These are phyloP conservation scores for Pleurotus djamor DNA, from an alignment of 768 basidiomycete species.

Conservation along the genomic window DNA sequence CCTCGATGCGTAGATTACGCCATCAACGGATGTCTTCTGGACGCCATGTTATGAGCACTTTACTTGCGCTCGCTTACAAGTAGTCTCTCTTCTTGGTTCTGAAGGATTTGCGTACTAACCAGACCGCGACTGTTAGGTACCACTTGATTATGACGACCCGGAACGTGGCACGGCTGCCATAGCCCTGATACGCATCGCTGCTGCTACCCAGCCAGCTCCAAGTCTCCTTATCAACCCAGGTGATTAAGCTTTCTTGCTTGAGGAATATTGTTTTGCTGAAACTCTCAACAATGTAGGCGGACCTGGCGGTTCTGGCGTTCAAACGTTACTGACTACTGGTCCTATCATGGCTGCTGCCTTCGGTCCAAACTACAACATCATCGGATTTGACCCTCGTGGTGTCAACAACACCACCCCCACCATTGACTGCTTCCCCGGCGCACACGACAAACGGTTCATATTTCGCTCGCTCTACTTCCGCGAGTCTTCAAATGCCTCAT, in stretches of 20 bases:
- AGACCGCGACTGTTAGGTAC: slow-evolving; percentile 27
- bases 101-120: no score
- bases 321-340: slow-evolving; percentile 18
- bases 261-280: slow-evolving; percentile 17
- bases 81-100: background rate
- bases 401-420: background rate
- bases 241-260: background rate
- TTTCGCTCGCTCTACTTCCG: background rate
- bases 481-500: background rate
- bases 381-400: slow-evolving; percentile 48
- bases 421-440: background rate
- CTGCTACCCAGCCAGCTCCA: slow-evolving; percentile 12
- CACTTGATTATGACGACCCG: slow-evolving; percentile 41
- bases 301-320: slow-evolving; percentile 42
- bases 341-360: slow-evolving; percentile 24
- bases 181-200: slow-evolving; percentile 36
- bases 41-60: background rate
- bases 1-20: background rate
- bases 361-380: slow-evolving; percentile 40
- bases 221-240: background rate
- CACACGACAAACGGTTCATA: background rate
- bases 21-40: background rate
- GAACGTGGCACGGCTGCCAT: slow-evolving; percentile 32
- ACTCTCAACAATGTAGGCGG: slow-evolving; percentile 39
- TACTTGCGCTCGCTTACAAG: background rate